Percentiles rank a stretch among this genome's conserved stretches.
Conservation (phyloP, 2,329 filamentous ascomycete genomes). For the Aureobasidium pullulans region DNA sequence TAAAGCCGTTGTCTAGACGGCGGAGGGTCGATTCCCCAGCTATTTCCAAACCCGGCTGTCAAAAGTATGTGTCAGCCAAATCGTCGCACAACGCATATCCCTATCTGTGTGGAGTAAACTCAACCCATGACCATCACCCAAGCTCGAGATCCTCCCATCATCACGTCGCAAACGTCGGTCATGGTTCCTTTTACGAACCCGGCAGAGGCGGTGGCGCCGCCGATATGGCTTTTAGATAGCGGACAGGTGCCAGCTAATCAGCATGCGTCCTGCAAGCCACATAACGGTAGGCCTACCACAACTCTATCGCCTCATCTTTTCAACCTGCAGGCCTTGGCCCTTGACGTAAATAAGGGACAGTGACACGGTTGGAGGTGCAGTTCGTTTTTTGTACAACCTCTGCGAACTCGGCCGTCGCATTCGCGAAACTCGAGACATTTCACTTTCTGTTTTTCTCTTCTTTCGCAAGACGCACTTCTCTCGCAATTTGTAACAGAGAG, state of each 20-base stretch:
- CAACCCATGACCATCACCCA: background rate
- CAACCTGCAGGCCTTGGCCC: background rate
- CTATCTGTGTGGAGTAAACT: background rate
- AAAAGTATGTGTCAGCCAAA: background rate
- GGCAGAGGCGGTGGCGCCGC: background rate
- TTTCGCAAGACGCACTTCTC: background rate
- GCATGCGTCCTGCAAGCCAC: background rate
- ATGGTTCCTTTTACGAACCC: background rate
- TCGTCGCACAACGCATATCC: background rate
- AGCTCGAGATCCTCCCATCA: background rate
- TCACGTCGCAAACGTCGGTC: background rate
- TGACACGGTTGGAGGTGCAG: background rate
- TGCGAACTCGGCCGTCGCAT: background rate
- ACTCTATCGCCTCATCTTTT: constrained; percentile 2
- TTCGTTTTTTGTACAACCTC: constrained; percentile 8
- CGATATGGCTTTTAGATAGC: background rate
- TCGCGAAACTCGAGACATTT: background rate
- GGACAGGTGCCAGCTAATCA: constrained; percentile 3
- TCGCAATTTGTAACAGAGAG: background rate
- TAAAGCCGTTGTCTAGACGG: background rate
- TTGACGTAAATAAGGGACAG: constrained; percentile 11
- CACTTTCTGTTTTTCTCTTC: background rate
- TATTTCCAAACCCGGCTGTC: background rate
- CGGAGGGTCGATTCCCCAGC: background rate
- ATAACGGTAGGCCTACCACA: background rate